Evolutionary conservation across 768 basidiomycete genomes (phyloP).

Genomic region (Suillus bovinus): DNA sequence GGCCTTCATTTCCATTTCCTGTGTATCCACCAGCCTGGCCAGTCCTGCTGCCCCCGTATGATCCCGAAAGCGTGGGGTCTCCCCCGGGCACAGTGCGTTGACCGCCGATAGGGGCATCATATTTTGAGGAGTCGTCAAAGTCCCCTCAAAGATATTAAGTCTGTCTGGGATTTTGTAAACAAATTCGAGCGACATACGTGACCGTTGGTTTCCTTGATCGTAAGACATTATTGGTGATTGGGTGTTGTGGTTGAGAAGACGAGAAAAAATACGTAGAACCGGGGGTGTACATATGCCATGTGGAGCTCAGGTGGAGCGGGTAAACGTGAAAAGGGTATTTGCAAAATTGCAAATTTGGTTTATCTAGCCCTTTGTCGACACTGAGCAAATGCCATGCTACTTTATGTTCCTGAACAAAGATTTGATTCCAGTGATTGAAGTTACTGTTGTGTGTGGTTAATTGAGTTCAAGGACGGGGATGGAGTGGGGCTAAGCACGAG

Average conservation of each 20-base stretch:
- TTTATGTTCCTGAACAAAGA: too few relatives aligned
- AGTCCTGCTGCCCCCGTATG: slow-evolving; percentile 11
- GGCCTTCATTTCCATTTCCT: not conserved
- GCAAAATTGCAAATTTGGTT: too few relatives aligned
- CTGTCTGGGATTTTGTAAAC: not conserved
- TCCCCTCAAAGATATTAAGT: not conserved
- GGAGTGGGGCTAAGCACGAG: too few relatives aligned
- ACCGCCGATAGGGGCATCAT: not conserved
- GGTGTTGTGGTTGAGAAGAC: not conserved
- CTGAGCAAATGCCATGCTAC: too few relatives aligned
- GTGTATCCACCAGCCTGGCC: slow-evolving; percentile 15
- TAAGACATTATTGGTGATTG: slow-evolving; percentile 7
- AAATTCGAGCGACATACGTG: not conserved
- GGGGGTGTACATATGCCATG: too few relatives aligned
- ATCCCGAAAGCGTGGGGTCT: slow-evolving; percentile 5
- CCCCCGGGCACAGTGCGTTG: not conserved
- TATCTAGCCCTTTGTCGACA: too few relatives aligned
- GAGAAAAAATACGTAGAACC: too few relatives aligned
- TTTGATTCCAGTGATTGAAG: too few relatives aligned
- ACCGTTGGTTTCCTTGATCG: slow-evolving; percentile 5
- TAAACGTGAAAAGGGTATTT: too few relatives aligned
- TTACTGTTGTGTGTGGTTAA: too few relatives aligned
- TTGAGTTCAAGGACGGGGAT: too few relatives aligned
- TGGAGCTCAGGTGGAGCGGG: too few relatives aligned
- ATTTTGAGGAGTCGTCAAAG: slow-evolving; percentile 12